Base-by-base conservation (phyloP, 495 filamentous ascomycete genomes). In the Mycothermus thermophilus region DNA sequence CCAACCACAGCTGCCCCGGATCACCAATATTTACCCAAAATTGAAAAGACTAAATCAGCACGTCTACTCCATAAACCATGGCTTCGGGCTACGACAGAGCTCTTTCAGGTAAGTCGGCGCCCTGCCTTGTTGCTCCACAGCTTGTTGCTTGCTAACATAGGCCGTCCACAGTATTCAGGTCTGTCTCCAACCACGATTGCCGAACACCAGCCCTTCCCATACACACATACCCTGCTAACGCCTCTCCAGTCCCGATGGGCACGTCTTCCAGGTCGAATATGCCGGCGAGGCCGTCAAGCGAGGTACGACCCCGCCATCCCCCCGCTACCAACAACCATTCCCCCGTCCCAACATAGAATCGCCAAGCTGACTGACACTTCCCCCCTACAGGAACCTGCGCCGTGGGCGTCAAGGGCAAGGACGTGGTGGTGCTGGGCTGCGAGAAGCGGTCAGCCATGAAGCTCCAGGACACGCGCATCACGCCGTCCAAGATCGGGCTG, bases 261-360 rank as follows among this genome's bases (percentile, higher is more conserved):
- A 97, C 66, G 88, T 97, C 47, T 96, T 97, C 70, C 90, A 97
- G 60, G 90, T 97, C 50, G 90, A 97, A 69, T 97, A 97, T 71
- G 90, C 90, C 38, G 80, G 93, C 42, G 90, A 97, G 69, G 90
- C 90, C 36, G 90, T 97, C 38, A 97, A 97, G 66, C 65, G 90
- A 83, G 90, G 87, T 92, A 70, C 19, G 44, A 35, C 22, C 24
- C 26, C 11, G 30, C 15, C 23, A 23, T 30, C 34, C 28, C 29
- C 3, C 3, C 21, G 9, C 5, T 5, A 4, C n/a, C n/a, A n/a
- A n/a, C n/a, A n/a, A n/a, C n/a, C n/a, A n/a, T n/a, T n/a, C n/a
- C n/a, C n/a, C n/a, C n/a, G n/a, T n/a, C n/a, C n/a, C n/a, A n/a
- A n/a, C n/a, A n/a, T n/a, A n/a, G n/a, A n/a, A 16, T 0, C 23